A percentile compares a stretch with the other conserved stretches of the same genome.
These are phyloP conservation scores for Ophiorrhiza pumila DNA, from an alignment of 257 asterid genomes.

Conservation along the genomic window DNA sequence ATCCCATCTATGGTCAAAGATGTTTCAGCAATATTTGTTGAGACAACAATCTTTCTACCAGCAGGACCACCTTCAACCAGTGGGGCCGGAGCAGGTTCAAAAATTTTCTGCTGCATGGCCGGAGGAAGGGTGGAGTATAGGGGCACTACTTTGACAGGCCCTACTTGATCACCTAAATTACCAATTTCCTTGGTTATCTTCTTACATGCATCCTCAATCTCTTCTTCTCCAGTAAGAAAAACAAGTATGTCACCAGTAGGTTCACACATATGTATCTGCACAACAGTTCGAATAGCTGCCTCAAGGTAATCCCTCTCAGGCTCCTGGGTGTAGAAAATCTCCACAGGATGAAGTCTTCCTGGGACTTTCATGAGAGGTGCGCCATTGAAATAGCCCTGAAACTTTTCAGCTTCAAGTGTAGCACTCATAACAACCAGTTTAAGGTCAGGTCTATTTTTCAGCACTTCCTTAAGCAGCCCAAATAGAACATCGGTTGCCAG, in stretches of 20 bases:
- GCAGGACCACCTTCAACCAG: constrained; percentile 79
- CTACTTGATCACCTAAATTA: constrained; percentile 85
- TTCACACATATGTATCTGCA: constrained; percentile 83
- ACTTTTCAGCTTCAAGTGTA: constrained; percentile 96
- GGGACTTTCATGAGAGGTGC: constrained; percentile 99
- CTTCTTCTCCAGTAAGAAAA: constrained; percentile 97
- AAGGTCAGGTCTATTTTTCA: constrained; percentile 76
- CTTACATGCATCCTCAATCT: constrained; percentile 95
- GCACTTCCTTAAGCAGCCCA: constrained; percentile 92
- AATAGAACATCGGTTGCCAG: constrained; percentile 91
- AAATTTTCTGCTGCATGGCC: constrained; percentile 96
- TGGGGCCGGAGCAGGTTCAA: constrained; percentile 97
- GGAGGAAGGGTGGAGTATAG: constrained; percentile 96
- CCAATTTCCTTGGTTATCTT: constrained; percentile 70
- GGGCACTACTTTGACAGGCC: constrained; percentile 85
- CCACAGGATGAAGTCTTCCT: constrained; percentile 96
- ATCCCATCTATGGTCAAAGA: constrained; percentile 97
- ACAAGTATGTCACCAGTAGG: constrained; percentile 94
- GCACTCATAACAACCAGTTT: constrained; percentile 99
- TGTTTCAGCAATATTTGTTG: constrained; percentile 96
- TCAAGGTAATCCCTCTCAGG: constrained; percentile 96
- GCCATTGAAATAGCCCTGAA: constrained; percentile 76
- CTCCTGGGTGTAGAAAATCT: constrained; percentile 86
- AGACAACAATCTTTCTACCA: constrained; percentile 94
- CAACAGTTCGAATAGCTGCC: constrained; percentile 92